Evolutionary conservation across 768 basidiomycete species (phyloP), one percentile per base, ranked within the genome.

Genomic region (Butyriboletus loyo): DNA sequence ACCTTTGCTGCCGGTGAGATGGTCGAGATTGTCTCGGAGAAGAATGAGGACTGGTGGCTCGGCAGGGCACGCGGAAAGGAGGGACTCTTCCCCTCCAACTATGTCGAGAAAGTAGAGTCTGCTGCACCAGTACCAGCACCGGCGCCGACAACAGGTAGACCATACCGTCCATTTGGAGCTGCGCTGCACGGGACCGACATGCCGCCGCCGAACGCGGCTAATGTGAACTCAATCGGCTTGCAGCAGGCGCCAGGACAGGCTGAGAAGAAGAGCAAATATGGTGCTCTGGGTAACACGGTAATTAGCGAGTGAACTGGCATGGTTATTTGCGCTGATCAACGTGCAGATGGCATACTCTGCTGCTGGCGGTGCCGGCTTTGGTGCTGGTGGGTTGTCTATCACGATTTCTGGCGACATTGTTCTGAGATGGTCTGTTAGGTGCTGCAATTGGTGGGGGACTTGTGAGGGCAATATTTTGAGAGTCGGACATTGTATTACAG

Each of bases 11-110:
- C 79, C 0, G 92, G 90, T 4, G 92, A 94, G 62, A 74, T 83
- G 40, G 80, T 96, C 53, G 87, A 90, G 52, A 77, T 96, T 52
- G 66, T 89, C 37, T 81, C 86, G 52, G 89, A 93, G 65, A 87
- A 83, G 40, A 92, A 93, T 52, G 75, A 75, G 4, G 92, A 94
- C 66, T 94, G 92, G 92, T 96, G 90, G 91, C 81, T 78, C 8
- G 92, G 92, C 25, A 75, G 69, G 54, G 61, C 77, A 50, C 78
- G 84, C 31, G 85, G 84, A 24, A 77, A 72, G 52, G 79, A 85
- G 49, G 92, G 86, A 5, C 76, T 93, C 34, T 90, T 94, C 75
- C 92, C 92, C 0, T 78, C 86, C 13, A 82, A 81, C 56, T 80
- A 89, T 49, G 87, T 90, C 36, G 83, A 89, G 71, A 84, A 79